phyloP scores from a whole-genome alignment of 208 protist species.

The Herpetomonas tarakana region DNA sequence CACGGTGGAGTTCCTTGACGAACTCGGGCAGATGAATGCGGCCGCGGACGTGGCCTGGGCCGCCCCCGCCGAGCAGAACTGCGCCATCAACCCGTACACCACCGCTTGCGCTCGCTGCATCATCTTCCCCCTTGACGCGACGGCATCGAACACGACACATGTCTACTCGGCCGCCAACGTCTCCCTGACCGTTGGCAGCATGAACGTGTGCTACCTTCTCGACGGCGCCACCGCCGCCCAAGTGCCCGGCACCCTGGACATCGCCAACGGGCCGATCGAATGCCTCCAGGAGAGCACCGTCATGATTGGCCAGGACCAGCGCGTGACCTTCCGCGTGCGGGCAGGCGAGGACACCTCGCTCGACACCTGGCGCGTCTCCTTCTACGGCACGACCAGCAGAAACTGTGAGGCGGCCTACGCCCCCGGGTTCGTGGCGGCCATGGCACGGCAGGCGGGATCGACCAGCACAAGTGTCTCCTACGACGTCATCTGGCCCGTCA shows the following conservation, averaged over 20 bases:
- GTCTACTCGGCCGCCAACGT: conserved; percentile 37
- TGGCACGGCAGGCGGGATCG: conserved; percentile 21
- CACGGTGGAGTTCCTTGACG: conserved; percentile 51
- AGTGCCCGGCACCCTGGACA: conserved; percentile 34
- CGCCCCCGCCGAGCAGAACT: conserved; percentile 52
- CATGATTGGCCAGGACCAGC: conserved; percentile 57
- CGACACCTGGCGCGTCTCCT: conserved; percentile 81
- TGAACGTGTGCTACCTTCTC: conserved; percentile 83
- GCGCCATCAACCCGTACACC: conserved; percentile 35
- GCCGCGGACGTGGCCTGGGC: conserved; percentile 57
- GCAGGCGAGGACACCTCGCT: conserved; percentile 34
- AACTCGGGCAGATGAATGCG: conserved; percentile 31
- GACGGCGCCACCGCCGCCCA: conserved; percentile 53
- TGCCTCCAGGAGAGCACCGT: conserved; percentile 55
- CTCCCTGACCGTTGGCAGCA: conserved; percentile 38
- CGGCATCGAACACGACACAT: conserved; percentile 20
- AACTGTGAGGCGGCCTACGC: conserved; percentile 57
- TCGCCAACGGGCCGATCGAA: conserved; percentile 52
- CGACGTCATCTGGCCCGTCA: conserved; percentile 76
- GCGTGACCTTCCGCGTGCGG: conserved; percentile 56
- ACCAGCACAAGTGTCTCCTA: conserved; percentile 65
- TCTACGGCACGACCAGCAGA: conserved; percentile 43
- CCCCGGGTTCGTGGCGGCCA: conserved; percentile 44
- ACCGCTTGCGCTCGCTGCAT: conserved; percentile 45
- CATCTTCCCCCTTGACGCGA: conserved; percentile 41